Percentiles rank a stretch among this genome's conserved stretches.
These are phyloP conservation scores for Huiozyma sinensis DNA, from an alignment of 805 yeast species.

Conservation along the genomic window DNA sequence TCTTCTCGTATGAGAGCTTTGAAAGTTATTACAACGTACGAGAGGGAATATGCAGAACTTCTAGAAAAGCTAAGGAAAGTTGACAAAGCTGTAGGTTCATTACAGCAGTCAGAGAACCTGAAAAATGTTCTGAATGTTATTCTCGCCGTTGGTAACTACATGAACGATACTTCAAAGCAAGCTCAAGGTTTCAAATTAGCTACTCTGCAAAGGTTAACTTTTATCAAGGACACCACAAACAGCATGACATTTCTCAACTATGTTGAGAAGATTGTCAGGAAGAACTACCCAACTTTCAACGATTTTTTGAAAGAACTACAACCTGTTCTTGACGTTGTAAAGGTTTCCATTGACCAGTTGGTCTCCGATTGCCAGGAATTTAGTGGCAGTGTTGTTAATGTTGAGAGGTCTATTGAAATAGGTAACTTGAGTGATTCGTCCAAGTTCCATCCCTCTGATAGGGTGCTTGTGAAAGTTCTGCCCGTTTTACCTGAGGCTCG, in stretches of 20 bases:
- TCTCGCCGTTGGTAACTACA: conserved; percentile 85
- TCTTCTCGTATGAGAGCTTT: conserved; percentile 80
- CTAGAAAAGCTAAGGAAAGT: conserved; percentile 54
- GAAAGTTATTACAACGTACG: conserved; percentile 54
- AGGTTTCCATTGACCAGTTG: conserved; percentile 73
- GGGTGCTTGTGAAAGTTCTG: conserved; percentile 47
- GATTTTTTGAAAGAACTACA: conserved; percentile 63
- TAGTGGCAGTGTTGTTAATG: conserved; percentile 51
- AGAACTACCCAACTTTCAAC: conserved; percentile 69
- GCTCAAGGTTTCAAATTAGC: conserved; percentile 87
- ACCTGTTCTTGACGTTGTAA: conserved; percentile 49
- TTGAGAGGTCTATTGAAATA: conserved; percentile 58
- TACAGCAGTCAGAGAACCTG: conserved; percentile 57
- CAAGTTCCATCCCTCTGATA: conserved; percentile 76
- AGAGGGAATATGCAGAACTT: conserved; percentile 68
- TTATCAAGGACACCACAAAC: conserved; percentile 82
- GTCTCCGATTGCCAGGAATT: conserved; percentile 60
- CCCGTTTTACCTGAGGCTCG: conserved; percentile 69
- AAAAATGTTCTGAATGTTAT: conserved; percentile 72
- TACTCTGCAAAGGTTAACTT: conserved; percentile 80
- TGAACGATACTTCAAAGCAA: conserved; percentile 89
- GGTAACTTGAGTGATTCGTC: conserved; percentile 80
- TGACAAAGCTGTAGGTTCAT: conserved; percentile 61
- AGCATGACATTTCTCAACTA: conserved; percentile 85
- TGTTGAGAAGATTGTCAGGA: conserved; percentile 80